A percentile compares a stretch with the other conserved stretches of the same genome.
Evolutionary conservation across 345 rosid genomes (phyloP).

Genomic region (Acer yangbiense): DNA sequence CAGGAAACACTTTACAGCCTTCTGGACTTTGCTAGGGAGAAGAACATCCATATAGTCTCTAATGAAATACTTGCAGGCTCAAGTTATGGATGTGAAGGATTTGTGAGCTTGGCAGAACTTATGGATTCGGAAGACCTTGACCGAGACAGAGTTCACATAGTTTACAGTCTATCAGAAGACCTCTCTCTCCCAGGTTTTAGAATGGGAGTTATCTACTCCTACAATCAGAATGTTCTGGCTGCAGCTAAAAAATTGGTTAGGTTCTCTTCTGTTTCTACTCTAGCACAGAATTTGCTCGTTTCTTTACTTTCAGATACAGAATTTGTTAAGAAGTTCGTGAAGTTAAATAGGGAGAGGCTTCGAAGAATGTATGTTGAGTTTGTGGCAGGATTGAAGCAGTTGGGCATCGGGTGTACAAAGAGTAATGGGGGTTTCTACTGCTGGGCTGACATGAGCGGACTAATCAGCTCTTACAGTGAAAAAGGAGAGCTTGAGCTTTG

Average conservation of each 20-base stretch:
- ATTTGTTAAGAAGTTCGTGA: conserved; percentile 48
- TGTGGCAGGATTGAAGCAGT: conserved; percentile 56
- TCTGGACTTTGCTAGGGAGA: conserved; percentile 82
- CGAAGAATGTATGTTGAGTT: conserved; percentile 36
- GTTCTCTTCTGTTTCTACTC: conserved; percentile 75
- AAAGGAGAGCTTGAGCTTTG: conserved; percentile 94
- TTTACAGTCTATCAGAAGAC: conserved; percentile 71
- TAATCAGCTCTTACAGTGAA: conserved; percentile 69
- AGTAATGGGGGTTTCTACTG: conserved; percentile 76
- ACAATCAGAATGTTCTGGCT: conserved; percentile 55
- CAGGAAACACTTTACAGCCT: conserved; percentile 68
- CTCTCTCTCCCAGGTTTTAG: conserved; percentile 70
- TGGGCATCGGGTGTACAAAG: conserved; percentile 64
- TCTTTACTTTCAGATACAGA: conserved; percentile 60
- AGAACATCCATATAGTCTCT: conserved; percentile 79
- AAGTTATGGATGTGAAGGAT: conserved; percentile 57
- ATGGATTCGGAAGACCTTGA: conserved; percentile 61
- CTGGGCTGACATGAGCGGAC: conserved; percentile 88
- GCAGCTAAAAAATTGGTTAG: conserved; percentile 67
- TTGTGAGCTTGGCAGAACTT: conserved; percentile 80
- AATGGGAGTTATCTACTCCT: conserved; percentile 68
- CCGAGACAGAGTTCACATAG: conserved; percentile 71
- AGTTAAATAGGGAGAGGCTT: conserved; percentile 55
- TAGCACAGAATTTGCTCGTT: conserved; percentile 59
- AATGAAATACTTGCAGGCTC: conserved; percentile 77